phyloP scores from a whole-genome alignment of 169 alveolate genomes.

The Plasmodium inui region DNA sequence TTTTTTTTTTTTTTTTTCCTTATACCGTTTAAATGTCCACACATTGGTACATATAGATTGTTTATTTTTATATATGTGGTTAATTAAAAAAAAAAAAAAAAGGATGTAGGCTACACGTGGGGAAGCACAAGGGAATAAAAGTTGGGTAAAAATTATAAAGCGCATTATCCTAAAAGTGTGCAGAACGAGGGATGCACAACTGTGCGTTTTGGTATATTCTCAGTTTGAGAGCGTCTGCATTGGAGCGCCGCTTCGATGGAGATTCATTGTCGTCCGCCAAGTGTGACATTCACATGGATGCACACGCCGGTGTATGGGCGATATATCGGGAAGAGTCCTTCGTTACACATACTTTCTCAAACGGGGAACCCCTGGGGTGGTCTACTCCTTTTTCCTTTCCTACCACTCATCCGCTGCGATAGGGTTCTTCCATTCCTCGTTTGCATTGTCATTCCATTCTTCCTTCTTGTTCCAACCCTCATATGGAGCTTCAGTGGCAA shows the following conservation, averaged over 20 bases:
- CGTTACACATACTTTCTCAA: background rate
- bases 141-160: background rate
- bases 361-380: background rate
- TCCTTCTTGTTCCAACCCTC: constrained; percentile 75
- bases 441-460: constrained; percentile 74
- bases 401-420: constrained; percentile 72
- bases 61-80: background rate
- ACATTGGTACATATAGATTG: constrained; percentile 5
- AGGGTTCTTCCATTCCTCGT: constrained; percentile 74
- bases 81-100: constrained; percentile 7
- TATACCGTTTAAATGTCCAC: background rate
- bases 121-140: background rate
- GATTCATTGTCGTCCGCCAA: background rate
- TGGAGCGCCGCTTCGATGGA: background rate
- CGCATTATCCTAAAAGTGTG: background rate
- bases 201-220: background rate
- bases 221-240: background rate
- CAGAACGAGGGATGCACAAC: background rate
- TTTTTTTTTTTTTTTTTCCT: background rate
- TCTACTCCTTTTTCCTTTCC: no score
- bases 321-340: background rate
- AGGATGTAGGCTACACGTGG: background rate
- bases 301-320: background rate
- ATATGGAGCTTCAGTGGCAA: constrained; percentile 74
- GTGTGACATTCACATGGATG: background rate